Evolutionary conservation across 2,329 filamentous ascomycete genomes (phyloP).

Genomic region (Meredithiella fracta): DNA sequence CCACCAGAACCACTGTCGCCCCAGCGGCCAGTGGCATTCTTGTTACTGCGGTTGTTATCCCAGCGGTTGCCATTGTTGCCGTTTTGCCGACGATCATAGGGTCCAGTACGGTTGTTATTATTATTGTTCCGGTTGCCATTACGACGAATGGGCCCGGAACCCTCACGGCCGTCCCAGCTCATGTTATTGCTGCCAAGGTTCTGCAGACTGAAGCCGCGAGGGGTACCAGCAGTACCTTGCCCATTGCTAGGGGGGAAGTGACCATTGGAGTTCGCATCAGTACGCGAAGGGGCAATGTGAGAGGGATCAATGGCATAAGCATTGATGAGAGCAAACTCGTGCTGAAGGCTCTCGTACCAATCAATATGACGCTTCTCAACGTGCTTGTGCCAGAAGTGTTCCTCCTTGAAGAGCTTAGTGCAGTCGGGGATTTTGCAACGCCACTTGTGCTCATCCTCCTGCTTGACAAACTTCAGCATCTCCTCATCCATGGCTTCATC

Average conservation of each 20-base stretch:
- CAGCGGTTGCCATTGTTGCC: slow-evolving; percentile 24
- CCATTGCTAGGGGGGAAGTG: slow-evolving; percentile 75
- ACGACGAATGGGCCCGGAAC: slow-evolving; percentile 47
- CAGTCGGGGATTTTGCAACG: slow-evolving; percentile 94
- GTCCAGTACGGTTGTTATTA: slow-evolving; percentile 48
- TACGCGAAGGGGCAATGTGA: slow-evolving; percentile 83
- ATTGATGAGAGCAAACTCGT: slow-evolving; percentile 85
- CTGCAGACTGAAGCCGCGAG: slow-evolving; percentile 76
- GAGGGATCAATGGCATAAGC: slow-evolving; percentile 86
- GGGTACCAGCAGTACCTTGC: slow-evolving; percentile 65
- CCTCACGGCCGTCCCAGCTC: slow-evolving; percentile 43
- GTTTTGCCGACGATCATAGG: slow-evolving; percentile 54
- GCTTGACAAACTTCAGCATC: slow-evolving; percentile 73
- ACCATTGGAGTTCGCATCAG: slow-evolving; percentile 87
- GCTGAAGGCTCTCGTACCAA: slow-evolving; percentile 64
- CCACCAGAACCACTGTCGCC: slow-evolving; percentile 58
- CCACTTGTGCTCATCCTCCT: slow-evolving; percentile 94
- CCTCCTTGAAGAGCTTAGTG: slow-evolving; percentile 91
- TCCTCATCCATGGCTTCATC: slow-evolving; percentile 83
- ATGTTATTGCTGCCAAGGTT: slow-evolving; percentile 42
- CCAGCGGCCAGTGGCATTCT: slow-evolving; percentile 40
- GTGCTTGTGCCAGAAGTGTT: slow-evolving; percentile 95
- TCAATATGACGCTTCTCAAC: slow-evolving; percentile 89
- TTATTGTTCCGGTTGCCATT: slow-evolving; percentile 30
- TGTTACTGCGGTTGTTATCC: slow-evolving; percentile 32